Base-by-base conservation (phyloP, 345 rosid genomes). In the Ceriops zippeliana region DNA sequence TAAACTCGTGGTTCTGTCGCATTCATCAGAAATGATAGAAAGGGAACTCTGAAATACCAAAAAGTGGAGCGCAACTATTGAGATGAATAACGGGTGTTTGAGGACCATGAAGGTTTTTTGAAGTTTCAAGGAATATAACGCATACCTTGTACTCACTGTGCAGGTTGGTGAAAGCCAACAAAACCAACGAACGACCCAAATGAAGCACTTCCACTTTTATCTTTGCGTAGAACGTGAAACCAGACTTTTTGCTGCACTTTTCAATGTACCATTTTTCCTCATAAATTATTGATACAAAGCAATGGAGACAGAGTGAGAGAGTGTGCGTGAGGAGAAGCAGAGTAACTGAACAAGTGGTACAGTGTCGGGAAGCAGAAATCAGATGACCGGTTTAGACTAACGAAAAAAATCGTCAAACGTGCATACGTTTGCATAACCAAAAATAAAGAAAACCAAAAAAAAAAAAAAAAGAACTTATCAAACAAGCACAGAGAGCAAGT, bases 191-290 rank as follows among this genome's bases (percentile, higher is more conserved):
- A 71, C 68, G 6, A 72, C 66, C 70, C 56, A 74, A 78, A 80
- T 62, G 57, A 83, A 52, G 66, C 73, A 70, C 81, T 74, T 79
- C 71, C 78, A 73, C 68, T 71, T 79, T 74, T 82, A 78, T 81
- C 84, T 53, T 59, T 21, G 67, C 34, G 27, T 38, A 54, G 32
- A 72, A 65, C 75, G 75, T 46, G 30, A 22, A 56, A 10, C 26
- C 4, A 24, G 2, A 8, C 53, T 26, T 63, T 52, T 22, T 70
- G 63, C 61, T 61, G 2, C 8, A 53, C 6, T 47, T 65, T 24
- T 11, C 24, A 54, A 21, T 17, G 5, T 56, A 15, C 19, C 22
- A 26, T 4, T n/a, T 35, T 62, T 24, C 31, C 28, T 10, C 17
- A 20, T 8, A 13, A 21, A 8, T 56, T 5, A 5, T 5, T 27